Conservation (phyloP, 805 yeast genomes). For the Wickerhamomyces chaumierensis region DNA sequence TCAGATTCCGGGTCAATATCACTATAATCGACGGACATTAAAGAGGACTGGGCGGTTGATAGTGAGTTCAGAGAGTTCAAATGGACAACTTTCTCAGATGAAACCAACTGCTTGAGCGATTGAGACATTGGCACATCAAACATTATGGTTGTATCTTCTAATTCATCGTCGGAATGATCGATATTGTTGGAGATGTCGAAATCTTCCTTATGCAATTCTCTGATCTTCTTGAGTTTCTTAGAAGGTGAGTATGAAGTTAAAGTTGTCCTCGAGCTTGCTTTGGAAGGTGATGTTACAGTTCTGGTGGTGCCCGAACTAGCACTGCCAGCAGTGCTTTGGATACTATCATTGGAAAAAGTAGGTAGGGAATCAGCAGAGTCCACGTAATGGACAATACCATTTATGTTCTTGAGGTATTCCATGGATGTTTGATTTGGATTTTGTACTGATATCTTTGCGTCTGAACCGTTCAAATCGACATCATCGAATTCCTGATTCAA, state of each 20-base stretch:
- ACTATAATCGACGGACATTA: conserved; percentile 23
- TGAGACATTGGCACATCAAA: conserved; percentile 59
- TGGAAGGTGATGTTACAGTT: not conserved
- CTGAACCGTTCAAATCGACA: too few relatives aligned
- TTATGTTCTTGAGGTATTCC: not conserved
- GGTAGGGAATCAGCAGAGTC: not conserved
- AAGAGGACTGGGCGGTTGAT: conserved; percentile 34
- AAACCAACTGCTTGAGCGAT: conserved; percentile 30
- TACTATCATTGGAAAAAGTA: not conserved
- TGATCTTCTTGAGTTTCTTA: conserved; percentile 8
- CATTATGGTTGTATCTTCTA: conserved; percentile 40
- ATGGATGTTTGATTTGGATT: not conserved
- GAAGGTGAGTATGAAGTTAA: conserved; percentile 10
- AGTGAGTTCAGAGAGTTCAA: conserved; percentile 22
- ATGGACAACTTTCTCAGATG: conserved; percentile 23
- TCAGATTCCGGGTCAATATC: conserved; percentile 3
- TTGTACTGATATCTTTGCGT: too few relatives aligned
- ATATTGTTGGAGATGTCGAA: conserved; percentile 5
- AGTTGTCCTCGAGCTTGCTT: too few relatives aligned
- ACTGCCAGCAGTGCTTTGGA: not conserved
- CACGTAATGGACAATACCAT: not conserved
- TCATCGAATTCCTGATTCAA: too few relatives aligned
- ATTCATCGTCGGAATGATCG: conserved; percentile 38
- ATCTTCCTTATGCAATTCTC: conserved; percentile 9
- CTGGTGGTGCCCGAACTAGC: too few relatives aligned